Evolutionary conservation across 257 asterid genomes (phyloP), one percentile per base, ranked within the genome.

Genomic region (Eustoma russellianum): DNA sequence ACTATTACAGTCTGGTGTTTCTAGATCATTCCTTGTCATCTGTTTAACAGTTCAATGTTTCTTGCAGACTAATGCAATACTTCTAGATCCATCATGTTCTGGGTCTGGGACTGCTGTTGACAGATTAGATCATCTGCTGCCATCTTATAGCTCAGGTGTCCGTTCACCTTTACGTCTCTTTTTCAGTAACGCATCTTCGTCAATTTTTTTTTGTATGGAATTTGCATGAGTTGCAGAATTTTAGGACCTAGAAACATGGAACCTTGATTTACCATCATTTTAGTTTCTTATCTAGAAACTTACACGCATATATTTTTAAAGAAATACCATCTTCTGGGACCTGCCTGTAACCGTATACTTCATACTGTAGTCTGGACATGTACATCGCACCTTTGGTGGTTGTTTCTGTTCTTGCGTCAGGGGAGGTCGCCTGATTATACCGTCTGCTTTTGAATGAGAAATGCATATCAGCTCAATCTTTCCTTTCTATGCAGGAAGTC

Each of bases 1-100:
- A 24, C 30, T 24, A n/a, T 24, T 2, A 24, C 19, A 47, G n/a
- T 59, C 14, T 15, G 33, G 59, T 19, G 47, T 38, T 50, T 66
- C 24, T 16, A 3, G 17, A 56, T 41, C 15, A 34, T 50, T 43
- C 9, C 38, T 24, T 46, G 46, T 41, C 11, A 38, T 44, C 11
- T 33, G 7, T 34, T 45, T 48, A 17, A 30, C 14, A 45, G 19
- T 16, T 13, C 17, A 14, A 40, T 16, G 9, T 46, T 38, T 67
- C 41, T 41, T 55, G 33, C 78, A 88, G 94, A 87, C 85, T 43
- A 82, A 80, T 19, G 99, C 94, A 41, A 85, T 92, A 67, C 94
- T 88, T 17, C 68, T 88, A 61, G 95, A 92, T 77, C 95, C 97
- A 33, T 92, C 97, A 5, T 91, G 98, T 74, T 92, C 98, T 59